phyloP scores from a whole-genome alignment of 78 protist species.

The Dictyostelium discoideum region DNA sequence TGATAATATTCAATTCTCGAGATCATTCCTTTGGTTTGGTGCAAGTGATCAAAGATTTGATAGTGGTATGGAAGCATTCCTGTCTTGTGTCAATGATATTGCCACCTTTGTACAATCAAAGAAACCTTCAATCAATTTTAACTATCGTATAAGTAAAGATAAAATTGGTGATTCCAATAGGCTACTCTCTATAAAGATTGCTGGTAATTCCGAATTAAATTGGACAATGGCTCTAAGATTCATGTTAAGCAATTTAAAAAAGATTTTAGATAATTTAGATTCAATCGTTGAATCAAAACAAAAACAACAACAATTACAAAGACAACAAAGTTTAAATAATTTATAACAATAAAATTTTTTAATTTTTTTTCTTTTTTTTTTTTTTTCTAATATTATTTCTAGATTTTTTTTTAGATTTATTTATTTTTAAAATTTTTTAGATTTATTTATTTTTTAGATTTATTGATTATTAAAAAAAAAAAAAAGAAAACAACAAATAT shows the following conservation, averaged over 20 bases:
- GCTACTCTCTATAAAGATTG: slow-evolving; percentile 18
- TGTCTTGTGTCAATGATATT: slow-evolving; percentile 60
- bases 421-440: background rate
- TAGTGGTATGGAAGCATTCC: slow-evolving; percentile 69
- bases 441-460: background rate
- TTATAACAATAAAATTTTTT: background rate
- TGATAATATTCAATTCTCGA: slow-evolving; percentile 44
- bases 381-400: too few relatives aligned
- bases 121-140: background rate
- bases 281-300: background rate
- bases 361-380: too few relatives aligned
- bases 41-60: slow-evolving; percentile 61
- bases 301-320: background rate
- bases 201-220: slow-evolving; percentile 58
- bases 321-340: background rate
- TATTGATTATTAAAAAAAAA: background rate
- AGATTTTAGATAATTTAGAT: slow-evolving; percentile 21
- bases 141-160: slow-evolving; percentile 43
- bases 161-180: slow-evolving; percentile 73
- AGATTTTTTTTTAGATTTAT: background rate
- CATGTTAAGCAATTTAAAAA: slow-evolving; percentile 18
- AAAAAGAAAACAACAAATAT: background rate
- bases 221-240: slow-evolving; percentile 71
- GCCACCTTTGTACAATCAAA: background rate
- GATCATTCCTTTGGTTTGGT: slow-evolving; percentile 52